Base-by-base conservation (phyloP, 2,329 filamentous ascomycete genomes). In the Thelonectria olida region DNA sequence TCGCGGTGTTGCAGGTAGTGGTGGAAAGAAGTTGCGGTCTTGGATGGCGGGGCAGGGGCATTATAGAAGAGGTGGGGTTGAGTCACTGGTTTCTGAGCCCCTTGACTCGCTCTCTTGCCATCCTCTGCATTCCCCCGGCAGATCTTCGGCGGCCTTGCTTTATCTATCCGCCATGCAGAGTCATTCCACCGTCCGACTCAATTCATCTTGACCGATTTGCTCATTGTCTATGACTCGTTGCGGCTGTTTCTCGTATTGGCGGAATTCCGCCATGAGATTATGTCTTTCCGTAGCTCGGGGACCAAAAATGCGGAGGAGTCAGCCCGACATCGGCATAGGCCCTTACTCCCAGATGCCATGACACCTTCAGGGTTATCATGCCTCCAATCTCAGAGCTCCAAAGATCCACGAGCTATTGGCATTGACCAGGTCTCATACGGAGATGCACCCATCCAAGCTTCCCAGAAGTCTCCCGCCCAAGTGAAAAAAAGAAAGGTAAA, bases 1-100 rank as follows among this genome's bases (percentile, higher is more conserved):
- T 49, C 20, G 57, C 39, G 51, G 31, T 61, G 63, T 65, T 67
- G 64, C 58, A 63, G 64, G 56, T 25, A 63, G 58, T 72, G 58
- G 61, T 67, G 64, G 67, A 65, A 27, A 69, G 68, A 66, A 69
- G 66, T 69, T 70, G 65, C 67, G 67, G 63, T 66, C 66, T 65
- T 66, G 60, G 54, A 72, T 68, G 70, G 71, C 71, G 67, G 72
- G 67, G 69, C 68, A 76, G 72, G 74, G 71, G 70, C 69, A 75
- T 66, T 67, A 73, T 70, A 68, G 66, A 62, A 54, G 69, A 72
- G 73, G 70, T 76, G 75, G 75, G 75, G 74, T 75, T 76, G 75
- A 76, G 66, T 76, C 75, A 76, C 66, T 59, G 45, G n/a, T n/a
- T n/a, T n/a, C n/a, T n/a, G n/a, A n/a, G n/a, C 36, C 36, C 49